Conservation (phyloP, 208 protist species). For the Acanthamoeba sp. region DNA sequence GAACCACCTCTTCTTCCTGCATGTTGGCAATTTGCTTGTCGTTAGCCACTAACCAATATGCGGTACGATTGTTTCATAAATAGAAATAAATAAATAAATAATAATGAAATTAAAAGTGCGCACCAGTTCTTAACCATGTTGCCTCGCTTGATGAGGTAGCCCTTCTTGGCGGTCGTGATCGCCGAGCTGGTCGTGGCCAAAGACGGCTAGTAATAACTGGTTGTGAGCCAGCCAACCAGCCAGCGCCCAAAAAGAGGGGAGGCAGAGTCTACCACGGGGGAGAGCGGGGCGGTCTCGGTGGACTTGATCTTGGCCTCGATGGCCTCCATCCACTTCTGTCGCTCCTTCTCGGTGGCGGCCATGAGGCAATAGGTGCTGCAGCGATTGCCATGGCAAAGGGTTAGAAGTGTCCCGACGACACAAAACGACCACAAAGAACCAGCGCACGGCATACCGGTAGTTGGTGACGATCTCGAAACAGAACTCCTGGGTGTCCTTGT, state of each 20-base stretch:
- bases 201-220: too few species aligned
- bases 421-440: not conserved
- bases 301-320: conserved; percentile 18
- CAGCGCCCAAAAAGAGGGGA: not conserved
- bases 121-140: conserved; percentile 56
- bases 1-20: conserved; percentile 63
- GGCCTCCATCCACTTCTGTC: not conserved
- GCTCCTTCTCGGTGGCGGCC: not conserved
- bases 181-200: not conserved
- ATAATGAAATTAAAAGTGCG: not conserved
- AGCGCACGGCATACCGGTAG: not conserved
- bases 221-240: too few species aligned
- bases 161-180: conserved; percentile 29
- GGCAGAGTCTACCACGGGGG: not conserved
- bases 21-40: not conserved
- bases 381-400: too few species aligned
- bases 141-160: conserved; percentile 29
- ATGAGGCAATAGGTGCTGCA: conserved; percentile 22
- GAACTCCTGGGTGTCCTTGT: conserved; percentile 19
- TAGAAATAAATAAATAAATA: too few species aligned
- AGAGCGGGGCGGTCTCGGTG: not conserved
- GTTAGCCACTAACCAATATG: too few species aligned
- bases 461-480: conserved; percentile 44
- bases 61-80: too few species aligned
- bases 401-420: too few species aligned